These are phyloP conservation scores for Fusarium floridanum DNA, from an alignment of 2,329 filamentous ascomycete species.

Conservation along the genomic window DNA sequence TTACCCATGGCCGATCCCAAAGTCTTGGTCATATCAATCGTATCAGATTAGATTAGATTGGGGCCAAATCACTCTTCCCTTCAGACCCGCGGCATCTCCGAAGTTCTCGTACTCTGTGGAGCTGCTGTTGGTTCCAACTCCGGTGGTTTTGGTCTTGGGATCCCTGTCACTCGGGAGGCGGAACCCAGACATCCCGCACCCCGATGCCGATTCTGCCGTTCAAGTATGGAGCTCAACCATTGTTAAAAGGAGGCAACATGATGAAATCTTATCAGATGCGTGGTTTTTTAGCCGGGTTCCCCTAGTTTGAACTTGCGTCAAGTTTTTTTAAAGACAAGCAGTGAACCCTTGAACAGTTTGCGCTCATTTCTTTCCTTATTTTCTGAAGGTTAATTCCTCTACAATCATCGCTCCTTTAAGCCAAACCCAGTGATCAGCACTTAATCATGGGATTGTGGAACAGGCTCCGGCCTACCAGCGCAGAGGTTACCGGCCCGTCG, in stretches of 20 bases:
- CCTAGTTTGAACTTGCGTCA: slow-evolving; percentile 12
- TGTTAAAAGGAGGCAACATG: slow-evolving; percentile 19
- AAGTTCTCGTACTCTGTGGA: slow-evolving; percentile 21
- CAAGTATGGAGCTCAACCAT: not conserved
- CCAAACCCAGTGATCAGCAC: slow-evolving; percentile 3
- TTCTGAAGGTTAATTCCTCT: not conserved
- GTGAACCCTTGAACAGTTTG: not conserved
- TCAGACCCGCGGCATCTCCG: not conserved
- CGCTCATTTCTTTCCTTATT: not conserved
- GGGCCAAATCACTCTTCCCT: not conserved
- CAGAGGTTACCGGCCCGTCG: slow-evolving; percentile 1
- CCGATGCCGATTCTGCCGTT: slow-evolving; percentile 33
- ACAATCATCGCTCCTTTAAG: not conserved
- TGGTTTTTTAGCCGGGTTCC: slow-evolving; percentile 17
- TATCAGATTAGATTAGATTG: slow-evolving; percentile 43
- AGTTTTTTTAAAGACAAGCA: not conserved
- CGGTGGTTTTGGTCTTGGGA: not conserved
- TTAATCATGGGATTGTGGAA: slow-evolving; percentile 19
- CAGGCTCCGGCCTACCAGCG: slow-evolving; percentile 14
- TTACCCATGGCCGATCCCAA: not conserved
- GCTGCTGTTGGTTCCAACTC: slow-evolving; percentile 2
- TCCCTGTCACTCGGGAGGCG: slow-evolving; percentile 7
- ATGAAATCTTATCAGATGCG: slow-evolving; percentile 42
- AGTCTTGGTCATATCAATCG: slow-evolving; percentile 13
- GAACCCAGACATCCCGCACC: slow-evolving; percentile 18